Evolutionary conservation across 306 rosid species (phyloP).

Genomic region (Quercus aquifolioides): DNA sequence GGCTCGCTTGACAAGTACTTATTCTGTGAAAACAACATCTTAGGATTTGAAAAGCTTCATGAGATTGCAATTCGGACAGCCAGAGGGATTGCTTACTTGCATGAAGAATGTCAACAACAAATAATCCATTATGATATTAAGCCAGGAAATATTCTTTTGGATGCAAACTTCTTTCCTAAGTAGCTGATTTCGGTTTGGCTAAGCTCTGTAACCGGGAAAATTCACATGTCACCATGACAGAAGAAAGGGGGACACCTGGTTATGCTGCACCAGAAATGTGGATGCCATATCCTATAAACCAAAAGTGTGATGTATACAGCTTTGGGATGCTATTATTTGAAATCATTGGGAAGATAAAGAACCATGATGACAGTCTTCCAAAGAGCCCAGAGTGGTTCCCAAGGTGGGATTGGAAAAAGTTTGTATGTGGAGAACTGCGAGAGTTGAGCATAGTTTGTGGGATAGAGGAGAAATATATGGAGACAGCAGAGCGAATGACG

Average conservation of each 20-base stretch:
- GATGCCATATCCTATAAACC: slow-evolving; percentile 43
- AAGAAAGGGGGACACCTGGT: slow-evolving; percentile 54
- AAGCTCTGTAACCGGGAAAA: slow-evolving; percentile 37
- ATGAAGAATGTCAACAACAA: slow-evolving; percentile 45
- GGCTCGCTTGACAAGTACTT: slow-evolving; percentile 48
- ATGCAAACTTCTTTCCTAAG: slow-evolving; percentile 37
- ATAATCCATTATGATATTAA: slow-evolving; percentile 59
- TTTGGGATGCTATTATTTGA: too few species aligned
- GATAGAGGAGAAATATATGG: slow-evolving; percentile 32
- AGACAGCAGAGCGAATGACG: slow-evolving; percentile 32
- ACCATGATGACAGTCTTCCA: slow-evolving; percentile 13
- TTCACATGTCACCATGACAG: slow-evolving; percentile 37
- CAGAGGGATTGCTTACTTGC: slow-evolving; percentile 41
- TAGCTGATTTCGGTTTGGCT: slow-evolving; percentile 57
- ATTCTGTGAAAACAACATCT: slow-evolving; percentile 17
- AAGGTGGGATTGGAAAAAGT: slow-evolving; percentile 35
- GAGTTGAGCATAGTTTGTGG: slow-evolving; percentile 23
- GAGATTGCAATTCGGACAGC: slow-evolving; percentile 53
- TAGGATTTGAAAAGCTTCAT: slow-evolving; percentile 39
- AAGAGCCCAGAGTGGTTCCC: slow-evolving; percentile 52
- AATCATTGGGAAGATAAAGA: slow-evolving; percentile 44
- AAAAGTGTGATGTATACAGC: too few species aligned
- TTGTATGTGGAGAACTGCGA: slow-evolving; percentile 14
- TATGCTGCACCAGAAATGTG: slow-evolving; percentile 54
- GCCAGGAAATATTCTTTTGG: slow-evolving; percentile 52